phyloP scores from a whole-genome alignment of 768 basidiomycete genomes.

The Suillus decipiens region DNA sequence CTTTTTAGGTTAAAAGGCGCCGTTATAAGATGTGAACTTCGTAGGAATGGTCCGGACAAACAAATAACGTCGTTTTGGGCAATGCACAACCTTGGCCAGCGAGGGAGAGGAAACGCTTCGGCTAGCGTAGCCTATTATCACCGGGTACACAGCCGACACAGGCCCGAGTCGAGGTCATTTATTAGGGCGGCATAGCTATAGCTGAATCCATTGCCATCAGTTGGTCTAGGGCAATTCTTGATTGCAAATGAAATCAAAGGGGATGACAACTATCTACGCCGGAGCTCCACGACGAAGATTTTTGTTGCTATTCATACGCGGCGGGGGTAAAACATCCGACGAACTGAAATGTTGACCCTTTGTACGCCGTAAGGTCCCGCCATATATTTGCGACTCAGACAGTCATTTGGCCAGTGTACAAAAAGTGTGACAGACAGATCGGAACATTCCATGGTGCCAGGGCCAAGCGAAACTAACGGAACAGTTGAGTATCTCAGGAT shows the following conservation, averaged over 20 bases:
- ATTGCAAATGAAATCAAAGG: constrained; percentile 6
- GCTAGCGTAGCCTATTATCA: background rate
- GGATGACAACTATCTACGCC: constrained; percentile 7
- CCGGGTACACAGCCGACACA: background rate
- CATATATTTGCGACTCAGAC: background rate
- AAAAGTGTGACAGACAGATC: constrained; percentile 4
- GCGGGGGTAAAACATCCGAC: background rate
- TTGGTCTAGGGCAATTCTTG: background rate
- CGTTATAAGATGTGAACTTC: background rate
- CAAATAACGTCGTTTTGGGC: constrained; percentile 6
- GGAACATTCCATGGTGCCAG: constrained; percentile 1
- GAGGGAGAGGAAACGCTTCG: background rate
- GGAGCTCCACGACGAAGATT: background rate
- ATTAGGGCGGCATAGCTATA: background rate
- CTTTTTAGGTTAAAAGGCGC: constrained; percentile 9
- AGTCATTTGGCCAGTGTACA: background rate
- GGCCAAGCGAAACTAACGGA: constrained; percentile 4
- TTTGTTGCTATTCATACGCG: background rate
- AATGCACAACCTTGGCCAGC: background rate
- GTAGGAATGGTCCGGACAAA: constrained; percentile 2
- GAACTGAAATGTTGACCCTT: background rate
- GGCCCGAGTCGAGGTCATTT: background rate
- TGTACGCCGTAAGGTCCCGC: constrained; percentile 12
- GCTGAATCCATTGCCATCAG: background rate
- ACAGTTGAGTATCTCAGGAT: background rate